These are phyloP conservation scores for Yarrowia osloensis DNA, from an alignment of 805 yeast species.

Conservation along the genomic window DNA sequence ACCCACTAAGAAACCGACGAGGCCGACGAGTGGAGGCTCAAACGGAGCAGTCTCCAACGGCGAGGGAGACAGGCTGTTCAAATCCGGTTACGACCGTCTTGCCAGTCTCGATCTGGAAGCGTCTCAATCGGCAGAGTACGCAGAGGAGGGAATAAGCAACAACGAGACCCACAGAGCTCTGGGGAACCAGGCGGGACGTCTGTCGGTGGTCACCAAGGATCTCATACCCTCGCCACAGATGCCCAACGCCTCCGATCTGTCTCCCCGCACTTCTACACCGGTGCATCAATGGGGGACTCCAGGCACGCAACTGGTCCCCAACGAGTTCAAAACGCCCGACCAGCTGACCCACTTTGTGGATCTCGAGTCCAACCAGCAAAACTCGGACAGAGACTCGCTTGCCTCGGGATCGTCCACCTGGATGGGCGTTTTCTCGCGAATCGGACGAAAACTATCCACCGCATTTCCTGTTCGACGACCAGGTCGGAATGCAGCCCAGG, in stretches of 20 bases:
- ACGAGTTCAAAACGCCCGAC: constrained; percentile 7
- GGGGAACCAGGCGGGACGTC: neutral
- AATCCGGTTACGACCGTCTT: neutral
- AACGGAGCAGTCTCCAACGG: neutral
- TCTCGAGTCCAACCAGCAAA: neutral
- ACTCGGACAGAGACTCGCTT: neutral
- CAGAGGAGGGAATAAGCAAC: neutral
- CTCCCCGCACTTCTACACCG: neutral
- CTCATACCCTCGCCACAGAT: constrained; percentile 1
- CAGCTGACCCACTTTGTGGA: constrained; percentile 16
- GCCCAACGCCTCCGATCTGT: neutral
- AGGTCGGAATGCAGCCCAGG: neutral
- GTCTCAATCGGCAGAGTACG: neutral
- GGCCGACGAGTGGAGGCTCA: neutral
- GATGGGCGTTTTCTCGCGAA: constrained; percentile 14
- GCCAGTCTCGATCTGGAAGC: neutral
- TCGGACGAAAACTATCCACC: neutral
- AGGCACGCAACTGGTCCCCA: neutral
- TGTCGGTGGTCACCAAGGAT: constrained; percentile 6
- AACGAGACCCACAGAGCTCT: neutral
- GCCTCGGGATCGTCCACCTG: neutral
- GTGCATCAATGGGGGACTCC: neutral
- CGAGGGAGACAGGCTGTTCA: neutral
- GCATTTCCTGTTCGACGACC: neutral
- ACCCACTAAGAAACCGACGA: neutral